Base-by-base conservation (phyloP, 768 basidiomycete genomes). In the Mycena vitilis region DNA sequence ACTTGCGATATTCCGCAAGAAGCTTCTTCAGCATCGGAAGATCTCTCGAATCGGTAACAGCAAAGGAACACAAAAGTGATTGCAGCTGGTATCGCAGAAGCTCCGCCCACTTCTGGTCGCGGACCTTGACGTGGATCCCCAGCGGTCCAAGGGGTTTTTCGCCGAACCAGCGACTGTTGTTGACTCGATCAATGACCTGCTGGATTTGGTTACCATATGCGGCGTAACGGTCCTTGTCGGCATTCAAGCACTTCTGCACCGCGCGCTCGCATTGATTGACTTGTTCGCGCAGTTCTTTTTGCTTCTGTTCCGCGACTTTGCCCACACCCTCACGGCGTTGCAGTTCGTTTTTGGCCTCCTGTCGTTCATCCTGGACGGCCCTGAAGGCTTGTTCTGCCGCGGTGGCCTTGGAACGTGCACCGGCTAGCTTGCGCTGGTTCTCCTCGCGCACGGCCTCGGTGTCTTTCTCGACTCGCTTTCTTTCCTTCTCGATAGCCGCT, bases 141-240 rank as follows among this genome's bases (percentile, higher is more conserved):
- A 98, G 81, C 0, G 97, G 97, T 0, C 94, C 94, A 40, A 94
- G 77, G 0, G 93, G 93, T 22, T 74, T 74, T 53, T 89, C 84
- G 4, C 94, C 94, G 34, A 80, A 68, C 95, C 94, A 95, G 7
- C 63, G 79, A 76, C 79, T 81, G 36, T 72, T 74, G 51, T 78
- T 75, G 61, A 96, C 89, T 47, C 78, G 80, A 12, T 83, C 82
- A 51, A 93, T 73, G 10, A 95, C 84, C 0, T 72, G 73, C 66
- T 88, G 86, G 75, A 94, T 89, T 53, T 89, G 82, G 38, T 74
- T 77, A 3, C 93, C 93, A 70, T 89, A 94, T 2, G 88, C 84
- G 12, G 87, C 82, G 18, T 90, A 83, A 48, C 80, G 83, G 73
- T 92, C 89, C 68, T 84, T 83, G 72, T 89, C 87, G 45, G 85